Conservation (phyloP, 2,329 filamentous ascomycete genomes). For the Penicillium sp. region DNA sequence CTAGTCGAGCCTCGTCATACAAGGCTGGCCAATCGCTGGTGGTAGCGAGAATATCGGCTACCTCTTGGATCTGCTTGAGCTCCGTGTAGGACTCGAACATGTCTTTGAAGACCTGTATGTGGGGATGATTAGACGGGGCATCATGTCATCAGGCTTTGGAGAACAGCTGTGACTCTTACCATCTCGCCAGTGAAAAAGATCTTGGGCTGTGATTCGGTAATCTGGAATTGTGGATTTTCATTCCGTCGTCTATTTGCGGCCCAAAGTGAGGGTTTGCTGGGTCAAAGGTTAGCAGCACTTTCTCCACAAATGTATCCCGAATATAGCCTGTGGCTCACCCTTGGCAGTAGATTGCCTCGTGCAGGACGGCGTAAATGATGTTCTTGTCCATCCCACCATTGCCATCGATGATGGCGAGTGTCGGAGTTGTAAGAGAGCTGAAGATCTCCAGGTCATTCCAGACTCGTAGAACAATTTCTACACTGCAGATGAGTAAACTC, state of each 20-base stretch:
- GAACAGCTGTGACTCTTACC: conserved; percentile 42
- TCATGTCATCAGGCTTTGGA: background rate
- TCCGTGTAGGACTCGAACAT: conserved; percentile 82
- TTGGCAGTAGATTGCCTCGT: conserved; percentile 86
- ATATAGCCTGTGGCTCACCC: conserved; percentile 42
- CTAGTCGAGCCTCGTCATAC: conserved; percentile 73
- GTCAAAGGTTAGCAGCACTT: conserved; percentile 28
- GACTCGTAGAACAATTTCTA: conserved; percentile 67
- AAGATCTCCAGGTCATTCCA: conserved; percentile 74
- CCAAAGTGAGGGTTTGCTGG: conserved; percentile 67
- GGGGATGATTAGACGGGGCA: conserved; percentile 1
- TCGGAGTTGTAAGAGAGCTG: conserved; percentile 71
- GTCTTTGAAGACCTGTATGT: conserved; percentile 67
- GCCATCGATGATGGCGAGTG: conserved; percentile 68
- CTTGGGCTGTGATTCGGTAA: conserved; percentile 50
- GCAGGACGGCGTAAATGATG: conserved; percentile 81
- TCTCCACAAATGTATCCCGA: background rate
- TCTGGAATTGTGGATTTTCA: conserved; percentile 49
- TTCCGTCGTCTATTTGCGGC: conserved; percentile 58
- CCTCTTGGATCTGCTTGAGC: conserved; percentile 66
- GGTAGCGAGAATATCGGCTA: conserved; percentile 70
- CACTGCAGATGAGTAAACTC: conserved; percentile 2
- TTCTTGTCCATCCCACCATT: conserved; percentile 71
- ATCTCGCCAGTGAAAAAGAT: conserved; percentile 90
- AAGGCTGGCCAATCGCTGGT: conserved; percentile 71